A percentile compares a stretch with the other conserved stretches of the same genome.
Conservation (phyloP, 2,329 filamentous ascomycete genomes). For the Metarhizium sp. region DNA sequence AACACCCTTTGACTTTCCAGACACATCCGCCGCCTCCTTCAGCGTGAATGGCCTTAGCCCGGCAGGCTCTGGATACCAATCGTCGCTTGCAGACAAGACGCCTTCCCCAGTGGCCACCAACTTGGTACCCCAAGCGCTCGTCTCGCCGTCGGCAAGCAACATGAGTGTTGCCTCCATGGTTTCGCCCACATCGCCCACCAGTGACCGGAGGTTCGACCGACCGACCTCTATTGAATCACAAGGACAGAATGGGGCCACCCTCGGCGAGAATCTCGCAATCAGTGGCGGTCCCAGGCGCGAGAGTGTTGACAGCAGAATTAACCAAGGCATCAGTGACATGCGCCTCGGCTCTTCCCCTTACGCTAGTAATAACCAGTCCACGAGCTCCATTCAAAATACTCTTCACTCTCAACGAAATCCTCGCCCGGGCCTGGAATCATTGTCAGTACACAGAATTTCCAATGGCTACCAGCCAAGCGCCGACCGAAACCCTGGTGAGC, state of each 20-base stretch:
- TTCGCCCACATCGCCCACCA: constrained; percentile 44
- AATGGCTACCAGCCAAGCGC: constrained; percentile 55
- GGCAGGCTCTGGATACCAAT: constrained; percentile 37
- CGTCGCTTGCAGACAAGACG: constrained; percentile 48
- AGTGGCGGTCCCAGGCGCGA: constrained; percentile 52
- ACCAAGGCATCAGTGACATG: constrained; percentile 61
- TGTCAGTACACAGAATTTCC: constrained; percentile 50
- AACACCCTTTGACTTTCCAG: constrained; percentile 12
- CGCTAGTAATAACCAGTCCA: constrained; percentile 67
- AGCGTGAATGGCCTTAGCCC: constrained; percentile 29
- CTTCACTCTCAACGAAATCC: constrained; percentile 59
- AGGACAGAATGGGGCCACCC: constrained; percentile 17
- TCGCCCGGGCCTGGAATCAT: constrained; percentile 39
- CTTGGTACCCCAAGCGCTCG: constrained; percentile 40
- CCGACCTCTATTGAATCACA: constrained; percentile 27
- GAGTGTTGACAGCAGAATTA: constrained; percentile 73
- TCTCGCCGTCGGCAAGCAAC: constrained; percentile 46
- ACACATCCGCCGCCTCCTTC: constrained; percentile 31
- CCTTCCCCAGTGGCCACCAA: constrained; percentile 49
- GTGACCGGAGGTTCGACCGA: constrained; percentile 33
- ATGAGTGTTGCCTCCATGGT: constrained; percentile 61
- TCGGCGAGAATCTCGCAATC: constrained; percentile 27
- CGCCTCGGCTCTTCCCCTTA: constrained; percentile 60
- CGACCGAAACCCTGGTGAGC: constrained; percentile 44
- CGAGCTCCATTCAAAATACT: constrained; percentile 63